These are phyloP conservation scores for Cordyceps farinosa DNA, from an alignment of 2,329 filamentous ascomycete species.

Conservation along the genomic window DNA sequence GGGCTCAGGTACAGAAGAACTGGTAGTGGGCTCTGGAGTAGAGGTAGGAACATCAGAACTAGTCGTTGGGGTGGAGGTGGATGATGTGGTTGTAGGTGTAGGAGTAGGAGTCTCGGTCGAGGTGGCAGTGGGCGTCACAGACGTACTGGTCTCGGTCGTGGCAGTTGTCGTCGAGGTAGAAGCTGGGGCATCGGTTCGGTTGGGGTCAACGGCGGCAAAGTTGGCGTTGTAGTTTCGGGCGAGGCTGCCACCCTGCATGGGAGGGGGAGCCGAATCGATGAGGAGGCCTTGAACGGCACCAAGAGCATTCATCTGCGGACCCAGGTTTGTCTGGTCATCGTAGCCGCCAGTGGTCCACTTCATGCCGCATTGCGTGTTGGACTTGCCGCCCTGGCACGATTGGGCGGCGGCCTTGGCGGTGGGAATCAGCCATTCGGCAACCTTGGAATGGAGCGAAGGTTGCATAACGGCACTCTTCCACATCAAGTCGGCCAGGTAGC, in stretches of 20 bases:
- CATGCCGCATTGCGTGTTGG: slow-evolving; percentile 54
- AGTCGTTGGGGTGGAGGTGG: slow-evolving; percentile 3
- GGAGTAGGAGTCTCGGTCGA: neutral
- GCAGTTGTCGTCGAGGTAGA: neutral
- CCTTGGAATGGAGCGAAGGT: slow-evolving; percentile 47
- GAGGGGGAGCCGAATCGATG: slow-evolving; percentile 39
- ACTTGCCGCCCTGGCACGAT: slow-evolving; percentile 53
- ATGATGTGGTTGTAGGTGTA: slow-evolving; percentile 7
- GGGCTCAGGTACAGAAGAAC: neutral
- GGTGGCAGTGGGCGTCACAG: slow-evolving; percentile 5
- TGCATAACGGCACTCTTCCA: slow-evolving; percentile 55
- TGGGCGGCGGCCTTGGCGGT: slow-evolving; percentile 54
- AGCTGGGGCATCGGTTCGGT: slow-evolving; percentile 12
- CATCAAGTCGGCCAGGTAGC: slow-evolving; percentile 62
- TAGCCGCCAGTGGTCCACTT: slow-evolving; percentile 59
- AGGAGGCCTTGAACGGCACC: slow-evolving; percentile 61
- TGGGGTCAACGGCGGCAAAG: slow-evolving; percentile 23
- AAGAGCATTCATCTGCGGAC: slow-evolving; percentile 62
- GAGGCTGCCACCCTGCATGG: slow-evolving; percentile 47
- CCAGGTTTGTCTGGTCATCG: slow-evolving; percentile 54
- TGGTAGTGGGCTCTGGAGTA: slow-evolving; percentile 2
- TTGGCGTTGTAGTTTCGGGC: slow-evolving; percentile 37
- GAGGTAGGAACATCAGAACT: neutral
- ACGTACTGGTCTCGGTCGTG: slow-evolving; percentile 11
- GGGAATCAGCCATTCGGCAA: slow-evolving; percentile 46